Evolutionary conservation across 352 stramenopile genomes (phyloP).

Genomic region (Phytophthora lateralis): DNA sequence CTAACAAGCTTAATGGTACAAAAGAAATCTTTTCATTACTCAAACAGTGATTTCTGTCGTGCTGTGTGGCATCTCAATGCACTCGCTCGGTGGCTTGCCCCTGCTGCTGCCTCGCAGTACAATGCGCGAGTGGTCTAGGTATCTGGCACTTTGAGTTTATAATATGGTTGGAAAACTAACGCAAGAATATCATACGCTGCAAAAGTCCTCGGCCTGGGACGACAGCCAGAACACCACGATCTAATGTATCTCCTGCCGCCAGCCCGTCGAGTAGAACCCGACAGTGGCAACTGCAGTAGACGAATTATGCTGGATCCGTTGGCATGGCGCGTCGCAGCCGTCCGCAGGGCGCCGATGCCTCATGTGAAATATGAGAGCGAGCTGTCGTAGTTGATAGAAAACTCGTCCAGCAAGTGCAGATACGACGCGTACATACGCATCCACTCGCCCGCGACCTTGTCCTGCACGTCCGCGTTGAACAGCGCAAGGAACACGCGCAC

Average conservation of each 20-base stretch:
- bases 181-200: constrained; percentile 28
- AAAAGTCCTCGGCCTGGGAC: constrained; percentile 20
- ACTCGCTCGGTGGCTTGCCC: too few relatives aligned
- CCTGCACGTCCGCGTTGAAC: constrained; percentile 56
- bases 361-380: constrained; percentile 74
- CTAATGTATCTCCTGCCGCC: constrained; percentile 12
- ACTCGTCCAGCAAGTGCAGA: constrained; percentile 67
- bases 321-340: constrained; percentile 13
- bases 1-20: constrained; percentile 4
- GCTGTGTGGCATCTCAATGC: background rate
- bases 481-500: constrained; percentile 57
- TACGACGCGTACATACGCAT: constrained; percentile 73
- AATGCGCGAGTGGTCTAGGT: background rate
- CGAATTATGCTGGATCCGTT: background rate
- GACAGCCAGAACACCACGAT: constrained; percentile 22
- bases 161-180: constrained; percentile 22
- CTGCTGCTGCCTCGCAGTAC: background rate
- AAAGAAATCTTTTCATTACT: constrained; percentile 4
- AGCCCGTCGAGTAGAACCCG: background rate
- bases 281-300: constrained; percentile 4
- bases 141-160: constrained; percentile 14
- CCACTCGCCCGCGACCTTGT: constrained; percentile 68
- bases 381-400: constrained; percentile 64
- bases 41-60: background rate
- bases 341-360: constrained; percentile 6